Evolutionary conservation across 2,329 filamentous ascomycete species (phyloP).

Genomic region (Fusarium humuli): DNA sequence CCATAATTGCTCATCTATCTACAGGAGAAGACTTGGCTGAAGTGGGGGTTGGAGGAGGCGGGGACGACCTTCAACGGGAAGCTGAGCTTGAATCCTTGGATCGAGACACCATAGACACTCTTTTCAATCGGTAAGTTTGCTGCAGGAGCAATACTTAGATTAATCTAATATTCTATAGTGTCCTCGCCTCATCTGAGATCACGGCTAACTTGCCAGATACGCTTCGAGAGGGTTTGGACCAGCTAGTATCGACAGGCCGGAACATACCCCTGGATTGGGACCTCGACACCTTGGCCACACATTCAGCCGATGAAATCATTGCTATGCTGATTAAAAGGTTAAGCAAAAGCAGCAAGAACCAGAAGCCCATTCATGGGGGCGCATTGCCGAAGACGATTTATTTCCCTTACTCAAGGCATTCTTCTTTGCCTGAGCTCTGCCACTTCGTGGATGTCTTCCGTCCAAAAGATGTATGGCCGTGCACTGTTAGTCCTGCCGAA

Average conservation of each 20-base stretch:
- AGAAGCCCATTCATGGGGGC: neutral
- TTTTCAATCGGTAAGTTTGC: constrained; percentile 56
- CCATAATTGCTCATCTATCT: constrained; percentile 75
- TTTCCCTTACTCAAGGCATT: constrained; percentile 92
- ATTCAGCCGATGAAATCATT: constrained; percentile 26
- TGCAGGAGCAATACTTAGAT: rapidly evolving
- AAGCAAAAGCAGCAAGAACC: neutral
- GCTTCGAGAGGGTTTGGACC: constrained; percentile 30
- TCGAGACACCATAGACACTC: constrained; percentile 63
- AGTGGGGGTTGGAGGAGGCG: constrained; percentile 81
- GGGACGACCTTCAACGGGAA: constrained; percentile 76
- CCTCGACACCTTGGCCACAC: constrained; percentile 23
- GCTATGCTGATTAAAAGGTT: constrained; percentile 29
- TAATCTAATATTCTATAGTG: constrained; percentile 31
- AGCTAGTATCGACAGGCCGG: constrained; percentile 39
- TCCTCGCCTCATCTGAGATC: constrained; percentile 24
- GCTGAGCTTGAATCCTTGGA: constrained; percentile 72
- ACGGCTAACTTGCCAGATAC: constrained; percentile 10
- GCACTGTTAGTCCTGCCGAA: constrained; percentile 72
- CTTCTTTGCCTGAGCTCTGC: constrained; percentile 84
- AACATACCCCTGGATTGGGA: constrained; percentile 45
- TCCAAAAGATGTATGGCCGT: constrained; percentile 84
- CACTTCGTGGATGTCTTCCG: constrained; percentile 74
- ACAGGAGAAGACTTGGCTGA: constrained; percentile 76
- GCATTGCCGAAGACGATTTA: constrained; percentile 58